Evolutionary conservation across 495 filamentous ascomycete genomes (phyloP), one percentile per base, ranked within the genome.

Genomic region (Daldinia vernicosa): DNA sequence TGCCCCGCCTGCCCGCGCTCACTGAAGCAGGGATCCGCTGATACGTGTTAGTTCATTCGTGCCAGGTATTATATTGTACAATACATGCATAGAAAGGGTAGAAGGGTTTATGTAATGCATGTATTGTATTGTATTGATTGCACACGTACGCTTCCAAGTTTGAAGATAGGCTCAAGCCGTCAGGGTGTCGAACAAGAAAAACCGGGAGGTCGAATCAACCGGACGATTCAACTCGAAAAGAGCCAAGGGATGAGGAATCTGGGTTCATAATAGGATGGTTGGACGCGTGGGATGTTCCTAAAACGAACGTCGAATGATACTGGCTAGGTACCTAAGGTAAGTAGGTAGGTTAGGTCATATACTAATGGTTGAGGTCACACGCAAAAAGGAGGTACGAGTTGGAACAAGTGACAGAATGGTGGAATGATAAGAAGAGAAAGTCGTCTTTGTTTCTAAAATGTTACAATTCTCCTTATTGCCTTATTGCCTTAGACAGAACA

Each of bases 21-120:
- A 67, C 56, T 52, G 7, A 64, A 57, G 45, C 50, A 68, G 45
- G 70, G 70, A 69, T 73, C 66, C 66, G 66, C 61, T 60, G 66
- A 69, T 73, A 62, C 59, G 37, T 53, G 57, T 66, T 69, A 69
- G 70, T 73, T 69, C 14, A 73, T 66, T 73, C 70, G 70, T 69
- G 70, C 70, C 70, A 73, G 70, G 57, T 73, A 65, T 69, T 66
- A 66, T 65, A 72, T 14, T 37, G 54, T 54, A 47, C 3, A n/a
- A 39, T 63, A 57, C 52, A 40, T 71, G 47, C 32, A 63, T 55
- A 56, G 53, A 57, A 15, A 8, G 33, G 7, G 37, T 22, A 6
- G 14, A 24, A 6, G 5, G 28, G 6, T 9, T 22, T n/a, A 15
- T n/a, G n/a, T n/a, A n/a, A n/a, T 30, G 8, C 37, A 22, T 27